phyloP scores from a whole-genome alignment of 306 rosid species.

The Herpetospermum pedunculosum region DNA sequence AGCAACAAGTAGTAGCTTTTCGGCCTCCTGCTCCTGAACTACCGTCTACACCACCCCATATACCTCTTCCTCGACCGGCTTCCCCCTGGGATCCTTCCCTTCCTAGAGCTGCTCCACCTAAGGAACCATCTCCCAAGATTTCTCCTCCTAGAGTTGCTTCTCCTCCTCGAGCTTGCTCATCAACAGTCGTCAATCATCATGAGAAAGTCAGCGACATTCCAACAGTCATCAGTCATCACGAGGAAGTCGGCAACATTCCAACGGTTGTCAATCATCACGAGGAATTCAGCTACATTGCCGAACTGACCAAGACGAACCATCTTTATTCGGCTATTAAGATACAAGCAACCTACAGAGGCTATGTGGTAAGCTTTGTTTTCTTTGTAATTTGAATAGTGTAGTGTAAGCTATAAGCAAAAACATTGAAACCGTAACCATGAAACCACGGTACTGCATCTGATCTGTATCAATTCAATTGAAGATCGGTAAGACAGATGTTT shows the following conservation, averaged over 20 bases:
- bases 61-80: conserved; percentile 38
- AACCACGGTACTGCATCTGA: background rate
- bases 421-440: background rate
- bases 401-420: background rate
- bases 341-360: conserved; percentile 84
- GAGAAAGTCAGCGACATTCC: background rate
- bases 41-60: conserved; percentile 48
- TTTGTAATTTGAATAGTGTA: background rate
- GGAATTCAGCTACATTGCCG: conserved; percentile 47
- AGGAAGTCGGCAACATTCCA: conserved; percentile 26
- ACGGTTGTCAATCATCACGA: conserved; percentile 10
- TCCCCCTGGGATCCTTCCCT: conserved; percentile 12
- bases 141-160: conserved; percentile 2
- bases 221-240: conserved; percentile 8
- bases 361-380: conserved; percentile 42
- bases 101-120: background rate
- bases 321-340: conserved; percentile 76
- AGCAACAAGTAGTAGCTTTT: conserved; percentile 42
- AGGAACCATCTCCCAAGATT: conserved; percentile 16
- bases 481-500: background rate
- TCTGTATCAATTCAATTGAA: background rate
- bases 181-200: conserved; percentile 17
- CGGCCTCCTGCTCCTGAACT: conserved; percentile 63
- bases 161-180: background rate
- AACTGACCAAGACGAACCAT: conserved; percentile 48